Conservation (phyloP, 1,139 yeast genomes). For the Magnusiomyces fungicola region DNA sequence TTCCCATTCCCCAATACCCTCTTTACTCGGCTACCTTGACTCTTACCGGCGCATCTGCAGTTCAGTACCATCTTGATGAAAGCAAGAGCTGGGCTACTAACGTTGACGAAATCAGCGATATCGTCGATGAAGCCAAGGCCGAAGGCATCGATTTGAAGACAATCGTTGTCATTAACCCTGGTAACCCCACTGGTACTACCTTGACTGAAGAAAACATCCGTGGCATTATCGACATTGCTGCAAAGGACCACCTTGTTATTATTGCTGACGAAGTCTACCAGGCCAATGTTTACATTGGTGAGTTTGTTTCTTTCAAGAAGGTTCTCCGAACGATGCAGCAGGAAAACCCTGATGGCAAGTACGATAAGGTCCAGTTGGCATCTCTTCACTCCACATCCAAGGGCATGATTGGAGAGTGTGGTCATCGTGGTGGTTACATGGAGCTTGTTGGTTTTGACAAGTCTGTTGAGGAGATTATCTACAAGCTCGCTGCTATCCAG, state of each 20-base stretch:
- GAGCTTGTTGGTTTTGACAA: slow-evolving; percentile 74
- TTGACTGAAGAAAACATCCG: slow-evolving; percentile 57
- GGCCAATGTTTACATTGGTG: slow-evolving; percentile 65
- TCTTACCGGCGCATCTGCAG: slow-evolving; percentile 67
- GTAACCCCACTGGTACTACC: slow-evolving; percentile 94
- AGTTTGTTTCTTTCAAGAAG: slow-evolving; percentile 41
- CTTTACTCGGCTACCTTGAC: slow-evolving; percentile 89
- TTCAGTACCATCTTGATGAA: slow-evolving; percentile 87
- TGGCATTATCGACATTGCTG: slow-evolving; percentile 68
- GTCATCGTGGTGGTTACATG: slow-evolving; percentile 99
- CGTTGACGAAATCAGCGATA: slow-evolving; percentile 52
- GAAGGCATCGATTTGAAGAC: slow-evolving; percentile 65
- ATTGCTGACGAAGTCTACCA: slow-evolving; percentile 99
- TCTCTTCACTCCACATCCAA: slow-evolving; percentile 93
- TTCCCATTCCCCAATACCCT: slow-evolving; percentile 97
- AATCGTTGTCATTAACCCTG: slow-evolving; percentile 91
- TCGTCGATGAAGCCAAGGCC: slow-evolving; percentile 45
- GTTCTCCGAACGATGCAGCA: slow-evolving; percentile 51
- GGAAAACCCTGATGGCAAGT: slow-evolving; percentile 45
- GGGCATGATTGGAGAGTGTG: slow-evolving; percentile 97
- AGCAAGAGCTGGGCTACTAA: slow-evolving; percentile 75
- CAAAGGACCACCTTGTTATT: slow-evolving; percentile 72
- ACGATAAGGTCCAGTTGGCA: slow-evolving; percentile 74
- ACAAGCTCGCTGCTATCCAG: slow-evolving; percentile 83
- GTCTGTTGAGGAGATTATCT: slow-evolving; percentile 60